Conservation (phyloP, 1,284 basidiomycete species). For the Microbotryum saponariae region DNA sequence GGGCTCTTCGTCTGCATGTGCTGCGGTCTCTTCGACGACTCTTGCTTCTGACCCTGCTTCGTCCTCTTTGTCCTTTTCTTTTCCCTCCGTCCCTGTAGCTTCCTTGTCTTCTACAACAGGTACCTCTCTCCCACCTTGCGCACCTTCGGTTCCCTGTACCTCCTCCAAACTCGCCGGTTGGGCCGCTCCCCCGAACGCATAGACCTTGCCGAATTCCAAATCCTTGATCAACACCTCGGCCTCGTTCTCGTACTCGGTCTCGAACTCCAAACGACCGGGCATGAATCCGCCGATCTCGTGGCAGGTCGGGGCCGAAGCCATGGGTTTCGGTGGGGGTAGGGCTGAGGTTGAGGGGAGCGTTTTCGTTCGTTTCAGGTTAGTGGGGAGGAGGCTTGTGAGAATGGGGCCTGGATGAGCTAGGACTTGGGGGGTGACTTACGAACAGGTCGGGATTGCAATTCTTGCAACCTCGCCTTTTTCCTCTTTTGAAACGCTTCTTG, state of each 20-base stretch:
- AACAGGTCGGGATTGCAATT: conserved; percentile 45
- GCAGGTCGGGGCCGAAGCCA: conserved; percentile 86
- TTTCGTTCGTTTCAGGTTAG: not conserved
- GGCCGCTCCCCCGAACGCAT: conserved; percentile 74
- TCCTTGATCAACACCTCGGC: conserved; percentile 94
- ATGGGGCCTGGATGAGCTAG: conserved; percentile 41
- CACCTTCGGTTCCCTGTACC: conserved; percentile 41
- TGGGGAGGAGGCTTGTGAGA: conserved; percentile 39
- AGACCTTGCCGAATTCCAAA: conserved; percentile 84
- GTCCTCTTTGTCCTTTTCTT: not conserved
- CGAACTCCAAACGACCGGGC: conserved; percentile 93
- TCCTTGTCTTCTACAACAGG: conserved; percentile 43
- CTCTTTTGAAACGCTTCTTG: conserved; percentile 74
- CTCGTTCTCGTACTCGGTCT: conserved; percentile 76
- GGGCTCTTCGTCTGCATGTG: too few relatives aligned
- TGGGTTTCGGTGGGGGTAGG: conserved; percentile 51
- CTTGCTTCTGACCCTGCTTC: conserved; percentile 48
- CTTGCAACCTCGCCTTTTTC: conserved; percentile 75
- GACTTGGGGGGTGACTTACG: conserved; percentile 39
- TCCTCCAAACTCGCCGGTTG: conserved; percentile 51
- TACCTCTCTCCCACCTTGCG: conserved; percentile 47
- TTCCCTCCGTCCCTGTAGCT: not conserved
- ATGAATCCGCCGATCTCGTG: conserved; percentile 92
- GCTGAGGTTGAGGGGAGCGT: conserved; percentile 27
- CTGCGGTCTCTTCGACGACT: conserved; percentile 45